phyloP scores from a whole-genome alignment of 768 basidiomycete species.

The Gloeopeniophorella convolvens region DNA sequence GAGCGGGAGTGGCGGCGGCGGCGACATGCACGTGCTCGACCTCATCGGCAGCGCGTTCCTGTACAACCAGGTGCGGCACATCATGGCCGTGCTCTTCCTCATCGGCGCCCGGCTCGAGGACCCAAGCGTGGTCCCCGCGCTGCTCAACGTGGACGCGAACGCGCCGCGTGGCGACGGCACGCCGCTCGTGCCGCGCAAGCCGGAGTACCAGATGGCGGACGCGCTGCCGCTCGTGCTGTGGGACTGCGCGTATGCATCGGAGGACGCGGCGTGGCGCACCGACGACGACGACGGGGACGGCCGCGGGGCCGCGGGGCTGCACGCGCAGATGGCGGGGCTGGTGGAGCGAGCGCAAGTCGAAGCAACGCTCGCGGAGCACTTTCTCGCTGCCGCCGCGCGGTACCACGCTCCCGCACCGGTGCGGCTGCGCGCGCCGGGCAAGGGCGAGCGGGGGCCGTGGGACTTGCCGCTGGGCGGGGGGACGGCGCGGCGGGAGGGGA shows the following conservation, averaged over 20 bases:
- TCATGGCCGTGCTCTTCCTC: conserved; percentile 87
- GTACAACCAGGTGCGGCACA: conserved; percentile 94
- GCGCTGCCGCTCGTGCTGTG: conserved; percentile 87
- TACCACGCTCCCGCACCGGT: conserved; percentile 41
- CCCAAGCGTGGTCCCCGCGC: conserved; percentile 58
- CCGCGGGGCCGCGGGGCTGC: conserved; percentile 22
- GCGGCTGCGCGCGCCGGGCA: conserved; percentile 32
- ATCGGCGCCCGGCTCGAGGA: conserved; percentile 76
- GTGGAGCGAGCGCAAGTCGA: conserved; percentile 58
- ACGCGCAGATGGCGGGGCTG: conserved; percentile 6
- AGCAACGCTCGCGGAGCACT: conserved; percentile 58
- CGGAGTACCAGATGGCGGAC: conserved; percentile 92
- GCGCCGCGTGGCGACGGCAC: conserved; percentile 33
- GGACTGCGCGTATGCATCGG: conserved; percentile 71
- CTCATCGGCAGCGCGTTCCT: conserved; percentile 84
- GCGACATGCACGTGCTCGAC: conserved; percentile 64
- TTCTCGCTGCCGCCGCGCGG: conserved; percentile 46
- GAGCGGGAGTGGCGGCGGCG: conserved; percentile 1
- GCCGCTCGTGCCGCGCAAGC: conserved; percentile 62
- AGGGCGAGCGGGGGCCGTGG: conserved; percentile 26
- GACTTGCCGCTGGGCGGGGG: conserved; percentile 72
- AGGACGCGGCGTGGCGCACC: conserved; percentile 67
- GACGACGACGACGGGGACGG: conserved; percentile 35
- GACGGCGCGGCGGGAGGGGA: conserved; percentile 47
- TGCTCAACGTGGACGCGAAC: conserved; percentile 61